Base-by-base conservation (phyloP, 805 yeast species). In the Komagataella ulmi region DNA sequence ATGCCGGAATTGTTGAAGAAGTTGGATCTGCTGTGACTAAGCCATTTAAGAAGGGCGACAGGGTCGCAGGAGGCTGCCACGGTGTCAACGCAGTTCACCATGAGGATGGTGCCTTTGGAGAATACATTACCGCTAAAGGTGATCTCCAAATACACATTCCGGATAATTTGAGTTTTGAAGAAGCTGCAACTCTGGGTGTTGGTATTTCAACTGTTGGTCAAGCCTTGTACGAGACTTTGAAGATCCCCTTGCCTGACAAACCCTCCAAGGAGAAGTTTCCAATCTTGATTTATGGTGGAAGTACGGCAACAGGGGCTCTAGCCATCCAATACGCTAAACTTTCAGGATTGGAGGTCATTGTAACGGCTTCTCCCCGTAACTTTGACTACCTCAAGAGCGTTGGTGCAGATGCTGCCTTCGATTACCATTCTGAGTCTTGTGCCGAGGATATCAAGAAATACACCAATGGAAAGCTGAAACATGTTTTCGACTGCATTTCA, bases 281-380 rank as follows among this genome's bases (percentile, higher is more conserved):
- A 54, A 59, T 80, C 46, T 60, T 81, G 50, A 67, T 81, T 48
- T 79, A 83, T 81, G 83, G 84, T 59, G 90, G 85, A 55, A 78
- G 87, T 14, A 73, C 85, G 17, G 74, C 84, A 17, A 71, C 81
- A 8, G 89, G 88, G 24, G 70, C 67, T 50, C 49, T 68, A 19
- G 78, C 80, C 8, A 73, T 81, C 51, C 90, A 85, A 68, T 55
- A 81, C 48, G 84, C 83, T 23, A 76, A 76, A 43, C 54, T 76
- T 7, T 67, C 55, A 50, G 71, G 70, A 6, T 50, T 66, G 19
- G 63, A 62, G 24, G 70, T 70, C 2, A 51, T 65, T 7, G 58
- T 65, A 10, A 59, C 58, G 7, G 64, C 67, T 7, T 62, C 66
- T 7, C 44, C 50, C 24, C 59, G 58, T 46, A 58, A 67, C 51